Percentiles rank a stretch among this genome's conserved stretches.
These are phyloP conservation scores for Luvunga scandens DNA, from an alignment of 345 rosid genomes.

Conservation along the genomic window DNA sequence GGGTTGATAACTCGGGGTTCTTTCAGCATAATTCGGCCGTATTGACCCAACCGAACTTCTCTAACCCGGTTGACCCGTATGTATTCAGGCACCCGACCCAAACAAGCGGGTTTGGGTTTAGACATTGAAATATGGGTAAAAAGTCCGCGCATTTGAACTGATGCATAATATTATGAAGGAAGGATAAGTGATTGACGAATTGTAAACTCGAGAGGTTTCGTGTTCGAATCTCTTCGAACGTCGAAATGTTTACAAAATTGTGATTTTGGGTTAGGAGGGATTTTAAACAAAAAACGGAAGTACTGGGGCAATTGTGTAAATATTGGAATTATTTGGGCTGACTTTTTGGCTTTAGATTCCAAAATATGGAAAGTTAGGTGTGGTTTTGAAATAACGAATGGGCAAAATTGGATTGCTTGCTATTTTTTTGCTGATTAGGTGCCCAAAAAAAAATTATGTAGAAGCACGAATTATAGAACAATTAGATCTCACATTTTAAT, in stretches of 20 bases:
- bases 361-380: neutral
- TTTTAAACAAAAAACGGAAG: neutral
- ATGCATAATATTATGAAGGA: too few species aligned
- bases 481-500: slow-evolving; percentile 10
- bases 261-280: neutral
- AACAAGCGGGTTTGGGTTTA: slow-evolving; percentile 48
- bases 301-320: slow-evolving; percentile 31
- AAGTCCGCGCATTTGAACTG: neutral
- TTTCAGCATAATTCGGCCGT: slow-evolving; percentile 31
- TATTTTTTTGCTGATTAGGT: neutral
- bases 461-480: neutral
- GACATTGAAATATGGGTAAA: slow-evolving; percentile 24
- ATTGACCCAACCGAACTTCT: slow-evolving; percentile 32
- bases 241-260: neutral
- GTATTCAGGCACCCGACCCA: slow-evolving; percentile 57
- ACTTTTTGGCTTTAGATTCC: slow-evolving; percentile 6
- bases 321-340: slow-evolving; percentile 31
- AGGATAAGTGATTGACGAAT: neutral
- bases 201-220: neutral
- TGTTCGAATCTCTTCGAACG: neutral
- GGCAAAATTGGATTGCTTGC: slow-evolving; percentile 1
- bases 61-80: slow-evolving; percentile 47
- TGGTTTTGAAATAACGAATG: neutral
- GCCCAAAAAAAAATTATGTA: too few species aligned
- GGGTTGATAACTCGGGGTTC: slow-evolving; percentile 24